Percentiles rank a stretch among this genome's conserved stretches.
phyloP scores from a whole-genome alignment of 176 grass and related monocot species.

The Miscanthus lutarioriparius region DNA sequence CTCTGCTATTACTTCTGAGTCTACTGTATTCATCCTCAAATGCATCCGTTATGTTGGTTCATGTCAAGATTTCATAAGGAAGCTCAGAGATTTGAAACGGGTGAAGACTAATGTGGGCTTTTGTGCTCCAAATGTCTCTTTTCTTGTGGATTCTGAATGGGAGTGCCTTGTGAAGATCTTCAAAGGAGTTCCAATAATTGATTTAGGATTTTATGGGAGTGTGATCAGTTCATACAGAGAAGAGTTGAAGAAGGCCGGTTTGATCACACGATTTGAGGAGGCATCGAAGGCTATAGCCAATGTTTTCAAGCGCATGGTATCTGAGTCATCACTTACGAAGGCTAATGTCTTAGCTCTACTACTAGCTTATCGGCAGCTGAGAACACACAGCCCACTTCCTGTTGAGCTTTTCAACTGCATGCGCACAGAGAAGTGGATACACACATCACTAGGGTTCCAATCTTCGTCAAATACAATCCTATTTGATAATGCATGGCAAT shows the following conservation, averaged over 20 bases:
- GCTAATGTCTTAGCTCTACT: conserved; percentile 41
- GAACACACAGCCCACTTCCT: neutral
- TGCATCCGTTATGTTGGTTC: too few species aligned
- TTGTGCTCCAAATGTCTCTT: too few species aligned
- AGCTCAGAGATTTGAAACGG: too few species aligned
- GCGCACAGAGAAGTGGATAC: conserved; percentile 51
- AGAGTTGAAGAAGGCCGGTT: conserved; percentile 45
- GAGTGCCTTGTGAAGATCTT: too few species aligned
- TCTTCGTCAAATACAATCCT: conserved; percentile 42
- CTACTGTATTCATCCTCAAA: too few species aligned
- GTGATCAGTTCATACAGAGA: neutral
- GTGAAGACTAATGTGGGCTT: too few species aligned
- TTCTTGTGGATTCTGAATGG: too few species aligned
- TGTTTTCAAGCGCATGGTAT: conserved; percentile 19
- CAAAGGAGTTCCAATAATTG: too few species aligned
- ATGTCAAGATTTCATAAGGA: too few species aligned
- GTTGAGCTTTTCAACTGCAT: conserved; percentile 39
- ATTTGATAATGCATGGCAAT: conserved; percentile 37
- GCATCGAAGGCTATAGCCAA: conserved; percentile 36
- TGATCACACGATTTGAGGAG: conserved; percentile 40
- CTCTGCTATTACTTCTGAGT: too few species aligned
- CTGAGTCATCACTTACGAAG: too few species aligned
- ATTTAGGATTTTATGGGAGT: too few species aligned
- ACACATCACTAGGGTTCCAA: conserved; percentile 49
- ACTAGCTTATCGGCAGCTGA: conserved; percentile 39